These are phyloP conservation scores for Metschnikowia colocasiae DNA, from an alignment of 805 yeast genomes.

Conservation along the genomic window DNA sequence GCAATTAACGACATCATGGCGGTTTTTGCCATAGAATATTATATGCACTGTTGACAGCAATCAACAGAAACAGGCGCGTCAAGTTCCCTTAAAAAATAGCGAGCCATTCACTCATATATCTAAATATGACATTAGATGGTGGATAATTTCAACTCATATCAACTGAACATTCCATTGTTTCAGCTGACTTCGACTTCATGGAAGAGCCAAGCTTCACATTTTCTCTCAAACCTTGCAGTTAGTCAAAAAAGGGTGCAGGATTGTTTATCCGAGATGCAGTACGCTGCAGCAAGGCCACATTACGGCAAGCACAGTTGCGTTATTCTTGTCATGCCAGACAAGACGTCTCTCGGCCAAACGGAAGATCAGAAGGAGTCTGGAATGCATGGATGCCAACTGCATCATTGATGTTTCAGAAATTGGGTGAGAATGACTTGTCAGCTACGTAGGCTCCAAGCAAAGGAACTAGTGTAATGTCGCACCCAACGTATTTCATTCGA, in stretches of 20 bases:
- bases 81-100: neutral
- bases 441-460: no score
- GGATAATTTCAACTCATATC: no score
- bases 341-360: neutral
- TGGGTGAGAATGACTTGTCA: neutral
- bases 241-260: neutral
- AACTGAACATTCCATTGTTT: no score
- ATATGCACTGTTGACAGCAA: slow-evolving; percentile 1
- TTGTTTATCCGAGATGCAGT: neutral
- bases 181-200: no score
- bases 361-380: neutral
- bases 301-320: neutral
- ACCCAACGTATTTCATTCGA: no score
- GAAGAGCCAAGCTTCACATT: neutral
- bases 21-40: slow-evolving; percentile 2
- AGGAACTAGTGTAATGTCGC: neutral
- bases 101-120: neutral
- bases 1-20: neutral
- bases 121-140: neutral
- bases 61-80: slow-evolving; percentile 1
- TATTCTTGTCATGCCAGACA: neutral
- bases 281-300: neutral
- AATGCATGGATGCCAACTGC: neutral
- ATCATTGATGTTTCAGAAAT: neutral
- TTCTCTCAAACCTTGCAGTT: neutral